phyloP scores from a whole-genome alignment of 495 filamentous ascomycete species.

The Podospora conica region DNA sequence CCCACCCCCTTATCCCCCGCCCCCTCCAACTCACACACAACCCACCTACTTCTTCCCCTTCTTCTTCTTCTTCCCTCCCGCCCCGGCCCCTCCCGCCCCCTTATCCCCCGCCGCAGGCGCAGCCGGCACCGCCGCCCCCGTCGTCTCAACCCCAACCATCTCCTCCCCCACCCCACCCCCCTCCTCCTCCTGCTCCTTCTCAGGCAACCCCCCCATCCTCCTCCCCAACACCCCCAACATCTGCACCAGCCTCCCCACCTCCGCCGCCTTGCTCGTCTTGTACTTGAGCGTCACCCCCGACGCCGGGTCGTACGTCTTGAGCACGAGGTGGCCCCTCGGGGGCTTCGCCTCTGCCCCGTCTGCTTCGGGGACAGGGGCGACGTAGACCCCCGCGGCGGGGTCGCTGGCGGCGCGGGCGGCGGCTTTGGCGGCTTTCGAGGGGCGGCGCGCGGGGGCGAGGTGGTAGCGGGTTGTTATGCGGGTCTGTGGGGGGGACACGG shows the following conservation, averaged over 20 bases:
- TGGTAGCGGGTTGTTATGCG: slow-evolving; percentile 80
- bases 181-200: slow-evolving; percentile 50
- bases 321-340: slow-evolving; percentile 58
- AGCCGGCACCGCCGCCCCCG: slow-evolving; percentile 25
- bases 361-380: background rate
- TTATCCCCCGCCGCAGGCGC: slow-evolving; percentile 11
- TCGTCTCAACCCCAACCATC: slow-evolving; percentile 13
- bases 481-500: slow-evolving; percentile 45
- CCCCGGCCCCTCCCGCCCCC: slow-evolving; percentile 14
- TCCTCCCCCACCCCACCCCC: slow-evolving; percentile 34
- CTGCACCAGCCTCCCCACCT: slow-evolving; percentile 75
- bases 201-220: slow-evolving; percentile 55
- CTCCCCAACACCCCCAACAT: slow-evolving; percentile 62
- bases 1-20: background rate
- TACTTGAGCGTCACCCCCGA: slow-evolving; percentile 85
- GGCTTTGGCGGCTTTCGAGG: slow-evolving; percentile 22
- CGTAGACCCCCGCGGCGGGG: background rate
- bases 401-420: slow-evolving; percentile 4
- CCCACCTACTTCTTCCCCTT: slow-evolving; percentile 47
- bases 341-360: slow-evolving; percentile 17
- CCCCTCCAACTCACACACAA: background rate
- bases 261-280: slow-evolving; percentile 80
- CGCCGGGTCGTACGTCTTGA: slow-evolving; percentile 86
- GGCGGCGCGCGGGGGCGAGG: slow-evolving; percentile 44
- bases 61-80: slow-evolving; percentile 49